phyloP scores from a whole-genome alignment of 257 asterid genomes.

The Nicotiana undulata region DNA sequence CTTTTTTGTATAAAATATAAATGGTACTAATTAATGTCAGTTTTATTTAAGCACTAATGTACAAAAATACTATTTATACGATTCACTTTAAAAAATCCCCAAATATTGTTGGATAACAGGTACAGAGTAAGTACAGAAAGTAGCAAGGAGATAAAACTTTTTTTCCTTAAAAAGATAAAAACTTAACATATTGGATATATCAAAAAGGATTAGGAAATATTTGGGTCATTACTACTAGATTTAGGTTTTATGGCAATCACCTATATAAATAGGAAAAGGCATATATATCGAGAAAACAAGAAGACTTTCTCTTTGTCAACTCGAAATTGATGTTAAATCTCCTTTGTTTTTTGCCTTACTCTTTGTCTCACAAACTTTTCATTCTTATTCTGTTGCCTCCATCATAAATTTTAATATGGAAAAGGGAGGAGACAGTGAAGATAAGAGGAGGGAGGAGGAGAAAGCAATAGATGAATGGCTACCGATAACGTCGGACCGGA shows the following conservation, averaged over 20 bases:
- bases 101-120: too few relatives aligned
- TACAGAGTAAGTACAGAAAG: too few relatives aligned
- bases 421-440: background rate
- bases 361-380: background rate
- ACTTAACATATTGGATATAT: background rate
- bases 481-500: conserved; percentile 43
- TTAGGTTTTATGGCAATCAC: background rate
- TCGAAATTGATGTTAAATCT: background rate
- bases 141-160: background rate
- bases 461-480: conserved; percentile 54
- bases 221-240: background rate
- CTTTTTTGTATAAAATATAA: too few relatives aligned
- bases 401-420: too few relatives aligned
- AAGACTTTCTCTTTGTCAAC: too few relatives aligned
- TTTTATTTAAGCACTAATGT: too few relatives aligned
- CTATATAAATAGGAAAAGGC: background rate
- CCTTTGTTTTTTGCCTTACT: background rate
- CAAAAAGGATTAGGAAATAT: background rate
- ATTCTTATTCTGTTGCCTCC: background rate
- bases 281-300: background rate
- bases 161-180: background rate
- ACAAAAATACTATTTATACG: too few relatives aligned
- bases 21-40: too few relatives aligned
- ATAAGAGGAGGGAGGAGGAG: conserved; percentile 23
- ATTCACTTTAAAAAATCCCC: too few relatives aligned